These are phyloP conservation scores for Rhizoclosmatium sp. DNA, from an alignment of 192 early-diverging fungal genomes.

Conservation along the genomic window DNA sequence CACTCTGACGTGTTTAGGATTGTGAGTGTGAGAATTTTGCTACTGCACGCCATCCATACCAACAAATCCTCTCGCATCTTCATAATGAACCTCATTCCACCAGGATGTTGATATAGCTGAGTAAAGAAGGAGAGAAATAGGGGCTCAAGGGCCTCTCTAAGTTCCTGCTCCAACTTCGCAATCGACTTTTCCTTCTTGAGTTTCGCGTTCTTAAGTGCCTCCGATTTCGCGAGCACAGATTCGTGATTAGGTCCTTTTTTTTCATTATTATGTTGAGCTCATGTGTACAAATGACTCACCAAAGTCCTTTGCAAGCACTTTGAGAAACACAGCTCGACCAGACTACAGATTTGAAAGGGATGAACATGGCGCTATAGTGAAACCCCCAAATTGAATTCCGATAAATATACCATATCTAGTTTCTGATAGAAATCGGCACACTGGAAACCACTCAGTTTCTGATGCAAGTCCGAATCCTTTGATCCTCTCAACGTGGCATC, in stretches of 20 bases:
- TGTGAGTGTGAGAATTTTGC: background rate
- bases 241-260: slow-evolving; percentile 9
- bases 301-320: slow-evolving; percentile 35
- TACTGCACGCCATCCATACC: slow-evolving; percentile 41
- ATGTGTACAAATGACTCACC: slow-evolving; percentile 4
- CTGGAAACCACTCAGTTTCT: background rate
- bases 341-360: background rate
- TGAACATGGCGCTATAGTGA: no score
- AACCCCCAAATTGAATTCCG: no score
- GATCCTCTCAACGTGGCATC: background rate
- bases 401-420: slow-evolving; percentile 15
- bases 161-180: slow-evolving; percentile 57
- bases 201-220: slow-evolving; percentile 11
- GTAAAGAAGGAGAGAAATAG: slow-evolving; percentile 78
- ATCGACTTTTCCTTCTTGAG: slow-evolving; percentile 23
- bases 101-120: slow-evolving; percentile 76
- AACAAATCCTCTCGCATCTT: slow-evolving; percentile 80
- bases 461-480: background rate
- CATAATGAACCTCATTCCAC: slow-evolving; percentile 82
- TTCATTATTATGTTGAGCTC: background rate
- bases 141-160: slow-evolving; percentile 74
- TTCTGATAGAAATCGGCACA: slow-evolving; percentile 16
- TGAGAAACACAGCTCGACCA: slow-evolving; percentile 25
- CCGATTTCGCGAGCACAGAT: background rate
- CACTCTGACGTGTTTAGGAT: slow-evolving; percentile 9